Conservation (phyloP, 2,329 filamentous ascomycete species). For the Teratosphaeria nubilosa region DNA sequence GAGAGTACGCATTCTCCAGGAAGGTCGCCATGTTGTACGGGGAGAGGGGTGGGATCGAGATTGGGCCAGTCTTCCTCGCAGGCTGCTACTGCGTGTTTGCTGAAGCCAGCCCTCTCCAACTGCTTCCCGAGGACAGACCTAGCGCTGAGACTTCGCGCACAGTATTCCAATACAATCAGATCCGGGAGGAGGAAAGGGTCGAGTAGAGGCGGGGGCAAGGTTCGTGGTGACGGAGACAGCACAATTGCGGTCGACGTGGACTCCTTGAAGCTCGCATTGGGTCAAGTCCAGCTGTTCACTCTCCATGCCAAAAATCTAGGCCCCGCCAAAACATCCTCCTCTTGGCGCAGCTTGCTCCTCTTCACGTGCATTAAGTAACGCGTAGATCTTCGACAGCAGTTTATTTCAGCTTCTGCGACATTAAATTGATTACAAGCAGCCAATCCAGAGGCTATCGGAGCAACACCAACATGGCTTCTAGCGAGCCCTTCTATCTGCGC, state of each 20-base stretch:
- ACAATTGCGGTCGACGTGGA: neutral
- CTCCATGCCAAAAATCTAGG: neutral
- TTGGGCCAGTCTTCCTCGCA: constrained; percentile 19
- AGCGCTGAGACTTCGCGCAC: neutral
- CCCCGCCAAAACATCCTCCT: neutral
- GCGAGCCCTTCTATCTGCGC: constrained; percentile 85
- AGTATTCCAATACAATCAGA: neutral
- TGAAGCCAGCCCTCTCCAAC: constrained; percentile 17
- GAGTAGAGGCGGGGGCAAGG: neutral
- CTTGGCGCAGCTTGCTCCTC: neutral
- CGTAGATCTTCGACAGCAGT: neutral
- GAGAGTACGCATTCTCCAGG: constrained; percentile 87
- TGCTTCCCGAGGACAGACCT: neutral
- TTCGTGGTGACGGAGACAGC: neutral
- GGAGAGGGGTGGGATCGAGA: constrained; percentile 6
- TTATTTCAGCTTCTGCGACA: neutral
- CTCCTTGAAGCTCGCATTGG: neutral
- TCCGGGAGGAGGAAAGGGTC: neutral
- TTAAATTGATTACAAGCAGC: neutral
- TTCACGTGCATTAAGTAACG: neutral
- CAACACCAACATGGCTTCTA: constrained; percentile 23
- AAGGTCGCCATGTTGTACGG: constrained; percentile 76
- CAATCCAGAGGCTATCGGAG: constrained; percentile 40
- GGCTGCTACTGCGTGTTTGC: constrained; percentile 10
- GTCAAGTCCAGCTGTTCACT: constrained; percentile 1